These are phyloP conservation scores for Sporothrix curviconia DNA, from an alignment of 2,329 filamentous ascomycete genomes.

Conservation along the genomic window DNA sequence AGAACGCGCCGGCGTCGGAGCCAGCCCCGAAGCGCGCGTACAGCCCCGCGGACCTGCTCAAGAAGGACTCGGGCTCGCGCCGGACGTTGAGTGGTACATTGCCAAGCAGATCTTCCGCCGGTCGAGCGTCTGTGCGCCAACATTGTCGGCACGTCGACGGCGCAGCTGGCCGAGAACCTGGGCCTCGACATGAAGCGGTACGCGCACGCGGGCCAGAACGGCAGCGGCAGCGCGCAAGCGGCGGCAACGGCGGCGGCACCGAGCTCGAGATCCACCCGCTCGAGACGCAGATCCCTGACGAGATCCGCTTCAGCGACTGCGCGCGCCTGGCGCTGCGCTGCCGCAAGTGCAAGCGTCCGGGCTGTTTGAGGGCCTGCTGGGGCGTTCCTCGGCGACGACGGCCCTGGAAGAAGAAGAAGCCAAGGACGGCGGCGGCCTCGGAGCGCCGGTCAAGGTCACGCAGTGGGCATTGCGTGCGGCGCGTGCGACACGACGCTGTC, in stretches of 20 bases:
- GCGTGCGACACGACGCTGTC: conserved; percentile 60
- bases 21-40: conserved; percentile 82
- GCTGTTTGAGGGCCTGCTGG: conserved; percentile 69
- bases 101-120: conserved; percentile 95
- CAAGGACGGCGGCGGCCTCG: neutral
- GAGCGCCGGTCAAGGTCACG: conserved; percentile 45
- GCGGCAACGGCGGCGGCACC: conserved; percentile 44
- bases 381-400: conserved; percentile 25
- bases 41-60: conserved; percentile 76
- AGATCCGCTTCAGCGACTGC: conserved; percentile 79
- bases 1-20: conserved; percentile 46
- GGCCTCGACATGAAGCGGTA: conserved; percentile 89
- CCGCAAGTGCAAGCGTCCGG: conserved; percentile 68
- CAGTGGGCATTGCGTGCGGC: conserved; percentile 67
- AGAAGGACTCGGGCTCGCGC: conserved; percentile 66
- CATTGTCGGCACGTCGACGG: conserved; percentile 84
- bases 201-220: conserved; percentile 32
- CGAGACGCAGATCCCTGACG: conserved; percentile 89
- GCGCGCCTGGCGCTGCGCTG: conserved; percentile 71
- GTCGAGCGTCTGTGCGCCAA: conserved; percentile 97
- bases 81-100: conserved; percentile 96
- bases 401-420: neutral
- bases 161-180: conserved; percentile 84
- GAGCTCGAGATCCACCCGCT: conserved; percentile 75
- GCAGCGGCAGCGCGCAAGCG: conserved; percentile 39